Evolutionary conservation across 1,284 basidiomycete species (phyloP).

Genomic region (Cryptococcus sp.): DNA sequence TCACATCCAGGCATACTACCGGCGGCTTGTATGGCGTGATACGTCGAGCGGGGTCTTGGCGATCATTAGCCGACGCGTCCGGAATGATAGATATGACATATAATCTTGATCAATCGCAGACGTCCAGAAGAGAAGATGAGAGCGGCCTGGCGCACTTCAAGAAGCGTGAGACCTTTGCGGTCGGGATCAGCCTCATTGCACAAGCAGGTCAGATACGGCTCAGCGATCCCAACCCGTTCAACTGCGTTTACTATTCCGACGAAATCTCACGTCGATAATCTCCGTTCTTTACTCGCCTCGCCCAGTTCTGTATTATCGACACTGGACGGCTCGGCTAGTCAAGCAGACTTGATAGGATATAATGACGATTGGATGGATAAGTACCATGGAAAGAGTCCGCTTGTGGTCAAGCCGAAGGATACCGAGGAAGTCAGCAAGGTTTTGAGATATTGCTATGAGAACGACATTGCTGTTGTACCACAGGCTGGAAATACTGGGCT

Average conservation of each 20-base stretch:
- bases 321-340: constrained; percentile 42
- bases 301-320: constrained; percentile 52
- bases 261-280: constrained; percentile 49
- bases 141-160: no score
- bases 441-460: constrained; percentile 74
- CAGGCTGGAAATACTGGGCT: constrained; percentile 99
- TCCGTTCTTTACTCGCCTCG: constrained; percentile 50
- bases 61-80: no score
- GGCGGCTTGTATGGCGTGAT: no score
- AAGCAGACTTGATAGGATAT: constrained; percentile 70
- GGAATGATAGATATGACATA: no score
- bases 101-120: no score
- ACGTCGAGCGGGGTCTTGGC: no score
- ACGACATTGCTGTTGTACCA: constrained; percentile 81
- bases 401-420: constrained; percentile 84
- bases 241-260: constrained; percentile 49
- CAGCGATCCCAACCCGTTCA: constrained; percentile 40
- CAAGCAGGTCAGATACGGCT: constrained; percentile 24
- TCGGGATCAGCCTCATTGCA: no score
- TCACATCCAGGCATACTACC: no score
- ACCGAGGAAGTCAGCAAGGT: constrained; percentile 85
- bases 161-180: no score
- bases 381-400: constrained; percentile 75
- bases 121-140: no score
- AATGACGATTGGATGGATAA: constrained; percentile 99